phyloP scores from a whole-genome alignment of 2,329 filamentous ascomycete genomes.

The Raffaelea arxii region DNA sequence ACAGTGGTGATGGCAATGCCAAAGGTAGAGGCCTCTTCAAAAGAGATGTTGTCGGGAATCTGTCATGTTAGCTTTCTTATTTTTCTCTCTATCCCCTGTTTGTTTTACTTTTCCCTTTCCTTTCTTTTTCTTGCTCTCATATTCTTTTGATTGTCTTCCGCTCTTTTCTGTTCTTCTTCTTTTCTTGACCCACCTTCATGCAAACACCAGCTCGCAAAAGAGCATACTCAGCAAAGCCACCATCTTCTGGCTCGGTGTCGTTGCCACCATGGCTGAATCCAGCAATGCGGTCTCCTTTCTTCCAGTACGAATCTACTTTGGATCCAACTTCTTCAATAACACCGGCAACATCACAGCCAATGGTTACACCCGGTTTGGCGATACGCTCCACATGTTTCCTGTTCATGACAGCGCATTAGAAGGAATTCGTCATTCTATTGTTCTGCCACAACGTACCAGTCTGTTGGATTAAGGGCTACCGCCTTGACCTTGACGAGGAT shows the following conservation, averaged over 20 bases:
- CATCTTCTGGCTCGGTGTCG: conserved; percentile 24
- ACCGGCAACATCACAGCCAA: conserved; percentile 35
- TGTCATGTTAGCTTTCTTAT: conserved; percentile 17
- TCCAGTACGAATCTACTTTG: conserved; percentile 29
- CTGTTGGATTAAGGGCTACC: conserved; percentile 17
- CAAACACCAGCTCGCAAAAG: conserved; percentile 9
- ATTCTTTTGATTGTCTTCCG: too few relatives aligned
- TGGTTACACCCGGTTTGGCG: background rate
- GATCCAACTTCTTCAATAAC: conserved; percentile 33
- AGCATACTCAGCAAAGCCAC: conserved; percentile 29
- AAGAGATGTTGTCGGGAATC: conserved; percentile 30
- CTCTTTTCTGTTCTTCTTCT: background rate
- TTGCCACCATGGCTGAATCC: conserved; percentile 30
- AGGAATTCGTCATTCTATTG: background rate
- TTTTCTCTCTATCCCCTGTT: too few relatives aligned
- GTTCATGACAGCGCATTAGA: background rate
- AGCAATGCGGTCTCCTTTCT: conserved; percentile 34
- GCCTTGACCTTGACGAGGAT: conserved; percentile 15
- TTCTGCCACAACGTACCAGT: conserved; percentile 7
- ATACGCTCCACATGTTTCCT: conserved; percentile 10
- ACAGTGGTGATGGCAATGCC: conserved; percentile 45
- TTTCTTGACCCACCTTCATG: background rate
- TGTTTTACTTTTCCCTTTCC: background rate
- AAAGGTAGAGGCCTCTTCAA: conserved; percentile 48
- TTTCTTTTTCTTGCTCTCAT: background rate